phyloP scores from a whole-genome alignment of 169 alveolate genomes.

The Plasmodium berghei region DNA sequence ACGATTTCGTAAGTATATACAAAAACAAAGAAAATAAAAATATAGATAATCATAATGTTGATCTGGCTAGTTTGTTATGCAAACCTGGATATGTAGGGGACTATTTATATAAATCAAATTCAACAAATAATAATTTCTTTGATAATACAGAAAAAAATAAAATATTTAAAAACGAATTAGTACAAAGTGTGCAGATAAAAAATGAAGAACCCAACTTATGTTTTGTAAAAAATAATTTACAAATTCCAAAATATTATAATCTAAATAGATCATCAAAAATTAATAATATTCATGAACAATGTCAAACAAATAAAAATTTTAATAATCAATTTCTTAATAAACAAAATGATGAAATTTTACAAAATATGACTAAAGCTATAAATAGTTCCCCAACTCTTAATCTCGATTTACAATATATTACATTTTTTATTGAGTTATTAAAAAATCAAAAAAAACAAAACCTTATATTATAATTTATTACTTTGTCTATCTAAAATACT shows the following conservation, averaged over 20 bases:
- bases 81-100: slow-evolving; percentile 65
- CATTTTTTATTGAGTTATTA: slow-evolving; percentile 13
- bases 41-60: slow-evolving; percentile 2
- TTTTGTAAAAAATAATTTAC: neutral
- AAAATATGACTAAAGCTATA: slow-evolving; percentile 38
- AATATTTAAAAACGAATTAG: neutral
- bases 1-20: slow-evolving; percentile 37
- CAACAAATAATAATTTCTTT: slow-evolving; percentile 13
- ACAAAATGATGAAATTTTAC: slow-evolving; percentile 28
- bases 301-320: too few relatives aligned
- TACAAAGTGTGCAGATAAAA: neutral
- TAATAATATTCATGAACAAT: neutral
- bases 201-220: neutral
- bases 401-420: slow-evolving; percentile 52
- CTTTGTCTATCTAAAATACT: neutral
- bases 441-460: slow-evolving; percentile 1
- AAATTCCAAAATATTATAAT: neutral
- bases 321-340: too few relatives aligned
- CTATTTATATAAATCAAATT: slow-evolving; percentile 42
- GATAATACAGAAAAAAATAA: neutral
- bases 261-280: neutral
- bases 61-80: slow-evolving; percentile 50
- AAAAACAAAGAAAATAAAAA: slow-evolving; percentile 8
- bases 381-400: slow-evolving; percentile 40
- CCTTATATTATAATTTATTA: neutral